Base-by-base conservation (phyloP, 2,329 filamentous ascomycete genomes). In the Cylindrodendrum hubeiense region DNA sequence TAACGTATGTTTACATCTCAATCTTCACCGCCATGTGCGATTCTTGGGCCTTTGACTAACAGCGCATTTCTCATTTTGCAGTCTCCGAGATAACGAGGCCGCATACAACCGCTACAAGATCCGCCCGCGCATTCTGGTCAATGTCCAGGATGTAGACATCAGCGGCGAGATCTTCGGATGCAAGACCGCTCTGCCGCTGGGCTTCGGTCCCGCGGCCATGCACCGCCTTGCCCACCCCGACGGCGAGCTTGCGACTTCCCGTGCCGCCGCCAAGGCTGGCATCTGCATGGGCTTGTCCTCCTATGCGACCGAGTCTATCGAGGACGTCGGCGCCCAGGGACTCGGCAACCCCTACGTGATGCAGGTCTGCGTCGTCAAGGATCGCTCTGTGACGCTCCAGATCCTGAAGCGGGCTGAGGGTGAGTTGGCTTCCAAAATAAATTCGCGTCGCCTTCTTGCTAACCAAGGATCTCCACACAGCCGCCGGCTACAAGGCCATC, bases 131-230 rank as follows among this genome's bases (percentile, higher is more conserved):
- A 67, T 74, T 8, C 65, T 75, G 5, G 67, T 69, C 47, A 71
- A 75, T 43, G 73, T 75, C 2, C 66, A 66, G 7, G 69, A 70
- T 49, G 49, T 75, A 4, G 70, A 74, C 52, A 71, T 66, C 5
- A 54, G 56, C 8, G 47, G 66, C 12, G 57, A 66, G 19, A 69
- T 74, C n/a, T 71, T 73, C 47, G 72, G 72, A 33, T 62, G 30
- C 52, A 72, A 80, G 74, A 80, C 84, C 55, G 74, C 79, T 2
- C 76, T 87, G 5, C 85, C 86, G 0, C 75, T 88, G 13, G 85
- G 85, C 21, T 84, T 89, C 50, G 82, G 83, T n/a, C 86, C 86
- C 0, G 82, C 86, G 1, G 86, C 85, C 8, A 85, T 87, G 76
- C 85, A 87, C 62, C 79, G 81, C 41, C 77, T 87, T n/a, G 85